Percentiles rank a stretch among this genome's conserved stretches.
Evolutionary conservation across 2,329 filamentous ascomycete genomes (phyloP).

Genomic region (Sarocladium brachiariae): DNA sequence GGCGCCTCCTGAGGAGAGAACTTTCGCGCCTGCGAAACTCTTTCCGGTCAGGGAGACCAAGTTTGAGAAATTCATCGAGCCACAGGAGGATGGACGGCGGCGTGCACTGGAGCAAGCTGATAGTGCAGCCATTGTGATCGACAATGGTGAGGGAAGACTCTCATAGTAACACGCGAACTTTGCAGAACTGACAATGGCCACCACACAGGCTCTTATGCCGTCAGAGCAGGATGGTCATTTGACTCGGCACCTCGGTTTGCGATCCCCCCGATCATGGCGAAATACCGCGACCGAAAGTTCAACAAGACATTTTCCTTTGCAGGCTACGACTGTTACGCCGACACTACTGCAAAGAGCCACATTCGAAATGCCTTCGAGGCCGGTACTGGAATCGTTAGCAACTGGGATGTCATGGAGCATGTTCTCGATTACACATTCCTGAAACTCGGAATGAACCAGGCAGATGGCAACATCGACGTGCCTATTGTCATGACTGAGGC

Average conservation of each 20-base stretch:
- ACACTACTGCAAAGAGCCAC: conserved; percentile 86
- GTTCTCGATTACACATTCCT: conserved; percentile 91
- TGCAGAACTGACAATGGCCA: not conserved
- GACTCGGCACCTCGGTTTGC: conserved; percentile 73
- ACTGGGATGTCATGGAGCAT: conserved; percentile 97
- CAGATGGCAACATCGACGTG: conserved; percentile 68
- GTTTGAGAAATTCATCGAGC: conserved; percentile 49
- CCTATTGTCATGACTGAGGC: conserved; percentile 95
- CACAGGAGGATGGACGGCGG: conserved; percentile 61
- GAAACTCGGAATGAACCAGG: conserved; percentile 79
- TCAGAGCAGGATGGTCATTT: conserved; percentile 95
- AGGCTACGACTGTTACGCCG: conserved; percentile 86
- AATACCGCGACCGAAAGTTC: conserved; percentile 90
- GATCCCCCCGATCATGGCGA: conserved; percentile 85
- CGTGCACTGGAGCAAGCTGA: conserved; percentile 54
- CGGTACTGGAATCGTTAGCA: conserved; percentile 84
- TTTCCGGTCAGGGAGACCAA: conserved; percentile 56
- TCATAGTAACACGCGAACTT: not conserved
- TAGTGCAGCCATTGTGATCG: conserved; percentile 82
- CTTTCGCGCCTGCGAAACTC: conserved; percentile 47
- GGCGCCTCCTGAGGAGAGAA: conserved; percentile 27
- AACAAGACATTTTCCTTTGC: conserved; percentile 89
- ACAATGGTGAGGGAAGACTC: conserved; percentile 65
- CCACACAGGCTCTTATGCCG: conserved; percentile 67
- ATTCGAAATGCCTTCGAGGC: conserved; percentile 86